A percentile compares a stretch with the other conserved stretches of the same genome.
phyloP scores from a whole-genome alignment of 169 alveolate genomes.

The Neospora caninum region DNA sequence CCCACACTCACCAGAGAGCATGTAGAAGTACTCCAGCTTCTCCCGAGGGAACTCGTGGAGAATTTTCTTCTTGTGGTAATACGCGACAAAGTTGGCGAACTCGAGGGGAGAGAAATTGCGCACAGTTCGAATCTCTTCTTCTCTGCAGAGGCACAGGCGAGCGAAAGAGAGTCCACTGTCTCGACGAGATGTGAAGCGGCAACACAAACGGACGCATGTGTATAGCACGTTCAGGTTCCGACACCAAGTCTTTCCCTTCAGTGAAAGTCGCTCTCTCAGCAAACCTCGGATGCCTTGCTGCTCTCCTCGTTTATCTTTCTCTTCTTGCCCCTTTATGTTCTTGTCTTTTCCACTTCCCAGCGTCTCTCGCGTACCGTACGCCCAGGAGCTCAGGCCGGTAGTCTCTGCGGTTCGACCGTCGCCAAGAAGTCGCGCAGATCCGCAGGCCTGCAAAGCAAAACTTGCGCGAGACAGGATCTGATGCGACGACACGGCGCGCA shows the following conservation, averaged over 20 bases:
- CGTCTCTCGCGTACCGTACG: neutral
- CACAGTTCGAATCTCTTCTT: slow-evolving; percentile 57
- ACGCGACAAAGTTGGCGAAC: slow-evolving; percentile 64
- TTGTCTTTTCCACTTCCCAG: neutral
- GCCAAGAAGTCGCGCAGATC: slow-evolving; percentile 67
- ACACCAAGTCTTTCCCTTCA: neutral
- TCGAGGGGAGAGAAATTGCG: slow-evolving; percentile 64
- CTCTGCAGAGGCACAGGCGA: slow-evolving; percentile 1
- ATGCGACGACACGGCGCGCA: neutral
- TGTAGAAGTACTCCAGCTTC: slow-evolving; percentile 67
- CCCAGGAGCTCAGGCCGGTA: slow-evolving; percentile 69
- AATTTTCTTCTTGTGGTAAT: slow-evolving; percentile 49
- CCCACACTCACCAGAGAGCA: slow-evolving; percentile 63
- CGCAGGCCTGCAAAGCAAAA: slow-evolving; percentile 46
- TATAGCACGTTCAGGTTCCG: neutral
- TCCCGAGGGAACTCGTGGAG: slow-evolving; percentile 66
- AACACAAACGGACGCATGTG: neutral
- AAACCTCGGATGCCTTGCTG: neutral
- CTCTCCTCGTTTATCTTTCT: neutral
- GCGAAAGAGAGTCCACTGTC: neutral
- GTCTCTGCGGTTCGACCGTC: slow-evolving; percentile 54
- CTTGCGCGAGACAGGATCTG: neutral
- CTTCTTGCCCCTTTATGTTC: no score
- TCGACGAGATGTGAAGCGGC: neutral
- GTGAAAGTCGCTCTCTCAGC: neutral